Evolutionary conservation across 257 asterid genomes (phyloP).

Genomic region (Solanum tarapatanum): DNA sequence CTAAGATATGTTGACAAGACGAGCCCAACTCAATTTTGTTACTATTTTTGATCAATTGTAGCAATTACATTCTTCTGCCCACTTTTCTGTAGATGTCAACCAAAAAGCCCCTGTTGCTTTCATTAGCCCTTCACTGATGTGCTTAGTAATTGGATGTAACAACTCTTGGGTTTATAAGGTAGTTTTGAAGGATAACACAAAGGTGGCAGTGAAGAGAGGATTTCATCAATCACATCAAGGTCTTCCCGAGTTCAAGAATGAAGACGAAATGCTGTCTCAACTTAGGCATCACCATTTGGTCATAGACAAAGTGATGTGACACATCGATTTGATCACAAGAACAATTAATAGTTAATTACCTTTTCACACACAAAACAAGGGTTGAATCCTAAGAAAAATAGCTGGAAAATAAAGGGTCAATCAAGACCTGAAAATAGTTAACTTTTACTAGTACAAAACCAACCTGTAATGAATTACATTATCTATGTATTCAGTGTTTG

Average conservation of each 20-base stretch:
- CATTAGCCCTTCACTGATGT: too few species aligned
- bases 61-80: too few species aligned
- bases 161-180: constrained; percentile 16
- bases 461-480: background rate
- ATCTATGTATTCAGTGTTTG: background rate
- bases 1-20: too few species aligned
- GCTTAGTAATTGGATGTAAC: too few species aligned
- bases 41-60: too few species aligned
- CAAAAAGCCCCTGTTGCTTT: too few species aligned
- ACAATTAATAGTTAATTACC: background rate
- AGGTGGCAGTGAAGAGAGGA: constrained; percentile 30
- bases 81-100: too few species aligned
- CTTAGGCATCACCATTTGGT: constrained; percentile 32
- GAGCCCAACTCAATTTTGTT: too few species aligned
- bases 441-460: too few species aligned
- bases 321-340: background rate
- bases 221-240: constrained; percentile 17
- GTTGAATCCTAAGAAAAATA: background rate
- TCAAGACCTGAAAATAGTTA: too few species aligned
- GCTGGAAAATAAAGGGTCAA: too few species aligned
- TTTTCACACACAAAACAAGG: background rate
- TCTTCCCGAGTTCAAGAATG: constrained; percentile 22
- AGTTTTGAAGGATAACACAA: constrained; percentile 16
- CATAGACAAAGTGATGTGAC: background rate
- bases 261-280: constrained; percentile 25